Evolutionary conservation across 257 asterid genomes (phyloP).

Genomic region (Lycium barbarum): DNA sequence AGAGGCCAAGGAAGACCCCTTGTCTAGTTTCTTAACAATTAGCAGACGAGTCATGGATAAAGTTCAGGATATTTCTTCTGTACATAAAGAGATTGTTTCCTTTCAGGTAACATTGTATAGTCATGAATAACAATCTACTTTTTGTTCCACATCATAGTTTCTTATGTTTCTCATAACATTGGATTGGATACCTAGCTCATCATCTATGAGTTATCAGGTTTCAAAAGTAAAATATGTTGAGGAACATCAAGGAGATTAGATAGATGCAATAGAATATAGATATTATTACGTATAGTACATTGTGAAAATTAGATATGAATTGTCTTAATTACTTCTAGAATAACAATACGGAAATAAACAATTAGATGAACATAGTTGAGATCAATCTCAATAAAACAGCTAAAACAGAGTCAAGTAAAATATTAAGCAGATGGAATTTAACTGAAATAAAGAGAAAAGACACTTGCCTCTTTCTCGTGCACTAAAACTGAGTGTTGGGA

Average conservation of each 20-base stretch:
- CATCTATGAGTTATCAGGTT: background rate
- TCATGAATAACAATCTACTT: constrained; percentile 12
- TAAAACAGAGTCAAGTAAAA: background rate
- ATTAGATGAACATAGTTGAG: background rate
- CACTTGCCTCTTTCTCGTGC: constrained; percentile 82
- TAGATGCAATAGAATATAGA: background rate
- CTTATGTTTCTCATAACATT: constrained; percentile 5
- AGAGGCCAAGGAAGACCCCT: background rate
- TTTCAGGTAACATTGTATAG: background rate
- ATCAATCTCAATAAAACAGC: background rate
- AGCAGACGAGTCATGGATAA: background rate
- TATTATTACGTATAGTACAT: background rate
- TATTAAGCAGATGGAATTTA: background rate
- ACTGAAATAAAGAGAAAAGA: background rate
- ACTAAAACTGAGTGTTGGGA: constrained; percentile 68
- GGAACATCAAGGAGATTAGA: background rate
- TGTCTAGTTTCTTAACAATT: background rate
- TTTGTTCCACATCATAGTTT: background rate
- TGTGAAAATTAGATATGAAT: background rate
- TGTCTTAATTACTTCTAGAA: background rate
- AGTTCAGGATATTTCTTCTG: background rate
- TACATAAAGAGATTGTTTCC: background rate
- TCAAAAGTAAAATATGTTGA: background rate
- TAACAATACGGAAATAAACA: background rate
- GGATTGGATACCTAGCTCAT: background rate